Evolutionary conservation across 2,329 filamentous ascomycete genomes (phyloP), one percentile per base, ranked within the genome.

Genomic region (Aspergillus awamori): DNA sequence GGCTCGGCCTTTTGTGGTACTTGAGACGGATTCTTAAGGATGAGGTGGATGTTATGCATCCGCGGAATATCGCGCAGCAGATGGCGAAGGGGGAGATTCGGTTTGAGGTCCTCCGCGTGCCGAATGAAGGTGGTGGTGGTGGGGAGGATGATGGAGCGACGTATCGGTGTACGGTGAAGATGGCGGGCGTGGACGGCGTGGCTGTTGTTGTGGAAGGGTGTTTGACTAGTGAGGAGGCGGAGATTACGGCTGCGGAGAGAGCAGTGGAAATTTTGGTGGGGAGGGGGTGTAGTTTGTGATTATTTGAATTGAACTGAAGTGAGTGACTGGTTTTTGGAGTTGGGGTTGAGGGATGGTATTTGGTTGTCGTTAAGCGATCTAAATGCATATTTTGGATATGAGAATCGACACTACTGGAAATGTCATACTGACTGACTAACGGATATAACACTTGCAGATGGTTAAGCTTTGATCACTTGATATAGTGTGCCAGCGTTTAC

Each of bases 1-100:
- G 80, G 0, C 77, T 92, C 3, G 92, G 92, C 0, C 80, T 97
- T 4, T 65, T 93, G 41, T 72, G 77, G 0, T 86, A 86, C 65
- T 74, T 96, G 60, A 77, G 84, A 0, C 82, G 87, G 2, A 78
- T 93, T 10, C 67, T 96, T 8, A 67, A 72, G 0, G 77, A 81
- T 1, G 83, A 84, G 2, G 70, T 94, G 2, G 81, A 88, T 52
- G 76, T 82, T 3, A 69, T 80, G 53, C 84, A 86, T 70, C 86
- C 86, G 8, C 93, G 92, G 74, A 88, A 92, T 72, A 81, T 87
- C 60, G 76, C 96, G 8, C 88, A 89, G 0, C 77, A 82, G 48
- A 66, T 89, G 33, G 86, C 86, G 1, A 70, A 65, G 61, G 51
- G 51, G 2, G 55, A 47, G 2, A 63, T 70, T 7, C 30, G 53